Base-by-base conservation (phyloP, 2,329 filamentous ascomycete species). In the Phaeomoniella chlamydospora region DNA sequence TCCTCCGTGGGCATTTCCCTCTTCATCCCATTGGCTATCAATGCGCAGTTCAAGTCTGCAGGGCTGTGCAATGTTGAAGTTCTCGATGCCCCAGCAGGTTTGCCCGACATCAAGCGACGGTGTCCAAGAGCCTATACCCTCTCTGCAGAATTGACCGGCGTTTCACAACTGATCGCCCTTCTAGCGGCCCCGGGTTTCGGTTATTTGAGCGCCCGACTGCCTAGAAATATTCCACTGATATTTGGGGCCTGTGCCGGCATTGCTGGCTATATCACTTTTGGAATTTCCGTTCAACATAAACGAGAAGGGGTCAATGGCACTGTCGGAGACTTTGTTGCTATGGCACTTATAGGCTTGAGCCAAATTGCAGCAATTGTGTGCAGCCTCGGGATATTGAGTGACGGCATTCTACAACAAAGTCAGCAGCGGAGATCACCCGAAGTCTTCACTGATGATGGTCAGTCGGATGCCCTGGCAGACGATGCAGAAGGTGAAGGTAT, bases 311-410 rank as follows among this genome's bases (percentile, higher is more conserved):
- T 79, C 16, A 74, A 81, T 19, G 83, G 82, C 13, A 74, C 67
- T 19, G 69, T 73, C 0, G 64, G 61, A 9, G 75, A 94, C 12
- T 86, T 92, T 51, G 44, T 87, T 10, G 71, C 88, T 12, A 84
- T 86, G 30, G 73, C 79, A 0, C 60, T 94, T 13, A 74, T 96
- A 29, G 90, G 90, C 11, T 74, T 94, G 50, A 92, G 84, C 49
- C 90, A 98, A 57, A 96, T 98, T 42, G 90, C 88, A 2, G 81
- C 86, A 9, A 96, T 98, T 40, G 90, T 98, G 1, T 94, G 87
- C 60, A 93, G 84, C 44, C 70, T 98, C n/a, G 86, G 83, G 1
- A 74, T 90, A 1, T 69, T 98, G 2, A 85, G 85, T 26, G 75
- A 76, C 12, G 87, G 86, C 3, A 79, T 96, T 15, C 65, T 92